Evolutionary conservation across 495 filamentous ascomycete genomes (phyloP), one percentile per base, ranked within the genome.

Genomic region (Diplogelasinospora grovesii): DNA sequence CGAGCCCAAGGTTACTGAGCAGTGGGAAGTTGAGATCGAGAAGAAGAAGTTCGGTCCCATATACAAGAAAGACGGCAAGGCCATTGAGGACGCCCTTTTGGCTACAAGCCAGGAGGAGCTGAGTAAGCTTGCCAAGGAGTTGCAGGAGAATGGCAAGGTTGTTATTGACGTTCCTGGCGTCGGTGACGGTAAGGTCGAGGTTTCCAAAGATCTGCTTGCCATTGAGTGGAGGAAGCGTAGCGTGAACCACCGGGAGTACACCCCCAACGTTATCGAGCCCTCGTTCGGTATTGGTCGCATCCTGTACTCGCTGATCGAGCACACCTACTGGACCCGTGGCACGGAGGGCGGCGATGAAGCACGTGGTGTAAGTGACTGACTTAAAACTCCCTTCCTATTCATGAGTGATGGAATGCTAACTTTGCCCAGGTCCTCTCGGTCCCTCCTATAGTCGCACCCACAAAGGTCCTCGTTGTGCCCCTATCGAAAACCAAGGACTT

Each of bases 271-370:
- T 20, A 88, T 90, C 41, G 84, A 90, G 64, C 85, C 85, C 1
- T 88, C 85, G 7, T 90, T 90, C 53, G 84, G 85, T 63, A 86
- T 90, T 48, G 85, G 85, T 34, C 74, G 85, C 35, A 86, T 89
- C 25, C 57, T 89, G 34, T 88, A 87, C 67, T 77, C 77, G 48
- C 61, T 88, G 50, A 77, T 86, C 38, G 85, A 90, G 65, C 85
- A 90, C 59, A 72, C 70, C 49, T 89, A 83, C 70, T 90, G 83
- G 85, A 77, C 73, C 26, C 72, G 83, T 29, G 69, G 57, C 16
- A 75, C 66, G 43, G 80, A 84, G 10, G 80, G 73, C 41, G 77
- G 68, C 34, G 82, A 86, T 45, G 81, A 78, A 52, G 72, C 80
- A 15, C 81, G 83, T 46, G 73, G 74, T 54, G 82, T 81, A 69